Evolutionary conservation across 1,284 basidiomycete genomes (phyloP), one percentile per base, ranked within the genome.

Genomic region (Testicularia cyperi): DNA sequence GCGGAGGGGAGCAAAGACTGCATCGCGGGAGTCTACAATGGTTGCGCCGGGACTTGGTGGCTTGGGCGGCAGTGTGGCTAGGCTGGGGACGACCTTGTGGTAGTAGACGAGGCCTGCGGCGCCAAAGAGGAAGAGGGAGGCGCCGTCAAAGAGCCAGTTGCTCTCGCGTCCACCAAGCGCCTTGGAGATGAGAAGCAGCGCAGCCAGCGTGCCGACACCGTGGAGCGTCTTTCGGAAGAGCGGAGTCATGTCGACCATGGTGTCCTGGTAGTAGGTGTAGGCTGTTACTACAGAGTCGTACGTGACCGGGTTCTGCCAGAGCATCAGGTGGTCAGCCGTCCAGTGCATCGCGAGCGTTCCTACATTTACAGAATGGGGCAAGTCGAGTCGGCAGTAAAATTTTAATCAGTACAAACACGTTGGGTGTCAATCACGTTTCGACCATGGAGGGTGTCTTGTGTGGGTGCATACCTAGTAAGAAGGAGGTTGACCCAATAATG

Each of bases 111-210:
- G 42, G 27, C 56, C 67, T 0, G 54, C 52, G 12, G 74, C 66
- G n/a, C 64, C 64, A 22, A 75, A 70, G 28, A 75, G 66, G 56
- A 75, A 76, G 16, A 76, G 61, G 21, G 69, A 72, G 9, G 74
- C 74, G 5, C 74, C 74, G 25, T 76, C 74, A 36, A 76, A 76
- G 25, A 76, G 66, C 74, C 69, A 72, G 43, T 76, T 76, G 52
- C 66, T 72, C 34, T 75, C 69, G 12, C 58, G 49, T 16, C 74
- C 69, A 16, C 65, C 64, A 23, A 66, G 38, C 5, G 69, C 64
- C 38, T 75, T 74, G 30, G 48, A 53, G 10, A 63, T 47, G 23
- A 74, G 56, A 6, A 70, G 35, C 10, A 55, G 7, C 0, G 49
- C 53, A 27, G 58, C 68, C 4, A 65, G 22, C 1, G 55, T 53